phyloP scores from a whole-genome alignment of 1,284 basidiomycete genomes.

The Lignosus rhinocerotis region DNA sequence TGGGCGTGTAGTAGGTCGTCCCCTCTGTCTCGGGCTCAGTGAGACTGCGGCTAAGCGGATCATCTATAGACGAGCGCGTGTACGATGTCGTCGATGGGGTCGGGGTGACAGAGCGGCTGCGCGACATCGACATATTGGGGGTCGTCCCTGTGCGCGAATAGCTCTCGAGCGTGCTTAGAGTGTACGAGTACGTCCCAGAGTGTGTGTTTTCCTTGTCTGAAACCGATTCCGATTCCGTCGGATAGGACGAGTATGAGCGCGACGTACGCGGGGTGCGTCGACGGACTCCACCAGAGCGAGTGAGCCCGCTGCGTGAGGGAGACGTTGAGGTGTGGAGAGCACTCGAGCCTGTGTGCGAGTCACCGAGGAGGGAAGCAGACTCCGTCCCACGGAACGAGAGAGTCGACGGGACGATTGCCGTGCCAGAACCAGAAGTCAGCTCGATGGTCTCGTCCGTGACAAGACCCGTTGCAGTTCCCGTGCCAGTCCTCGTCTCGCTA shows the following conservation, averaged over 20 bases:
- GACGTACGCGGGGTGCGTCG: slow-evolving; percentile 46
- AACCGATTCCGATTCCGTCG: slow-evolving; percentile 37
- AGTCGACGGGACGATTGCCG: slow-evolving; percentile 50
- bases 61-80: slow-evolving; percentile 20
- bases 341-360: slow-evolving; percentile 50
- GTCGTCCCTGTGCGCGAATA: slow-evolving; percentile 27
- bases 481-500: slow-evolving; percentile 23
- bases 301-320: slow-evolving; percentile 42
- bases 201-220: slow-evolving; percentile 61
- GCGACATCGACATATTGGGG: slow-evolving; percentile 14
- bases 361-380: slow-evolving; percentile 57
- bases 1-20: slow-evolving; percentile 29
- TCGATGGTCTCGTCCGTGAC: slow-evolving; percentile 17
- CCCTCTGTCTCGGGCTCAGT: slow-evolving; percentile 19
- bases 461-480: slow-evolving; percentile 21
- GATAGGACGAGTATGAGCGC: slow-evolving; percentile 37
- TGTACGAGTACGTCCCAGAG: slow-evolving; percentile 22
- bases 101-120: slow-evolving; percentile 33
- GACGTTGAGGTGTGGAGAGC: slow-evolving; percentile 29
- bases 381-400: slow-evolving; percentile 55
- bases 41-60: slow-evolving; percentile 4
- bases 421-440: slow-evolving; percentile 33
- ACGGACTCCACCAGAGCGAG: slow-evolving; percentile 59
- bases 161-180: slow-evolving; percentile 36
- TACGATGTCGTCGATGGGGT: slow-evolving; percentile 37